Percentiles rank a stretch among this genome's conserved stretches.
Evolutionary conservation across 768 basidiomycete genomes (phyloP).

Genomic region (Chlorophyllum brunneum): DNA sequence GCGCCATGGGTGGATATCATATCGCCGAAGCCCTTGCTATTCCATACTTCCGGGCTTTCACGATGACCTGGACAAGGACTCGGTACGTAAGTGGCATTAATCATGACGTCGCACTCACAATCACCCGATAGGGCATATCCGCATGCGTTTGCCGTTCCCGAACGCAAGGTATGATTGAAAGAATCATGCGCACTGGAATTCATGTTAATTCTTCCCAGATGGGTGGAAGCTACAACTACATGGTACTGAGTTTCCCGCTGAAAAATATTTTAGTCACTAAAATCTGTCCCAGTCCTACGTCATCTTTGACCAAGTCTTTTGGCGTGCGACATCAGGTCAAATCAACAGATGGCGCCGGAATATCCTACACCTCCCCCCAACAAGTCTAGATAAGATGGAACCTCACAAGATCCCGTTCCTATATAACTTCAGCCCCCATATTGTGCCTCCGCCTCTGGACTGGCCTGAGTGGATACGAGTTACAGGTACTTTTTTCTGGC

Average conservation of each 20-base stretch:
- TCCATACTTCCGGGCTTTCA: slow-evolving; percentile 94
- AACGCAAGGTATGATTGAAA: slow-evolving; percentile 64
- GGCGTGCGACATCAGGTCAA: slow-evolving; percentile 91
- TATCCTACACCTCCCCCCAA: slow-evolving; percentile 68
- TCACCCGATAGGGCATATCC: slow-evolving; percentile 72
- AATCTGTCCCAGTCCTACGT: slow-evolving; percentile 69
- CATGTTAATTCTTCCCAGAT: slow-evolving; percentile 44
- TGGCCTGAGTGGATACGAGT: slow-evolving; percentile 99
- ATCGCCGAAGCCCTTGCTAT: slow-evolving; percentile 93
- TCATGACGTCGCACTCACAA: slow-evolving; percentile 7
- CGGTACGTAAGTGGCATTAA: slow-evolving; percentile 36
- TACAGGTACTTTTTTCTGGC: slow-evolving; percentile 50
- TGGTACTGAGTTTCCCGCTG: slow-evolving; percentile 48
- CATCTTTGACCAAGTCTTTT: slow-evolving; percentile 98
- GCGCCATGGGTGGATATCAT: slow-evolving; percentile 96
- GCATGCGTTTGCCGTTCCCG: slow-evolving; percentile 97
- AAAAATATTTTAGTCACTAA: background rate
- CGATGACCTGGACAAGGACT: slow-evolving; percentile 97
- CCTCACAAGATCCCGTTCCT: slow-evolving; percentile 97
- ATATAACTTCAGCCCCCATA: slow-evolving; percentile 91
- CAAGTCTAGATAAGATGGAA: slow-evolving; percentile 92
- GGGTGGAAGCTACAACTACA: slow-evolving; percentile 98
- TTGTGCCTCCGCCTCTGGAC: slow-evolving; percentile 91
- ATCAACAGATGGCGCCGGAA: slow-evolving; percentile 92
- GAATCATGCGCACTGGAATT: background rate